A percentile compares a stretch with the other conserved stretches of the same genome.
These are phyloP conservation scores for Coniochaeta prunicola DNA, from an alignment of 2,329 filamentous ascomycete genomes.

Conservation along the genomic window DNA sequence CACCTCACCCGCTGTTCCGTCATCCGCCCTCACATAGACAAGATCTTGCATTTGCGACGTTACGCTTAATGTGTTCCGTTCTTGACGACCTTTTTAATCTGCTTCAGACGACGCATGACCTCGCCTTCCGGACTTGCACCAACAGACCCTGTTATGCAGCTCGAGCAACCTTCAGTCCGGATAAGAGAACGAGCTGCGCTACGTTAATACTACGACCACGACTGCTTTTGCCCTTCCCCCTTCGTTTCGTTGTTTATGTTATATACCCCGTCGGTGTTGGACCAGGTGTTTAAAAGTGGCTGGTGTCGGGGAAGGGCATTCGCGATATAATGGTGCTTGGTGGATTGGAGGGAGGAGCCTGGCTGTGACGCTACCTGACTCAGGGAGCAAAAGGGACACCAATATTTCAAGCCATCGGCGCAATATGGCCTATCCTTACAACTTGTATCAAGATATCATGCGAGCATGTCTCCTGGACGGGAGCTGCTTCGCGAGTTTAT, in stretches of 20 bases:
- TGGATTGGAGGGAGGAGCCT: not conserved
- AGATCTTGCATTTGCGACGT: slow-evolving; percentile 22
- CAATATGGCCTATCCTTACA: slow-evolving; percentile 4
- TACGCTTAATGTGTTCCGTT: slow-evolving; percentile 25
- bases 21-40: slow-evolving; percentile 19
- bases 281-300: slow-evolving; percentile 20
- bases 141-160: not conserved
- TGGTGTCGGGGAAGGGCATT: slow-evolving; percentile 20
- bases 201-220: slow-evolving; percentile 17
- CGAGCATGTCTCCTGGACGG: slow-evolving; percentile 5
- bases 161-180: not conserved
- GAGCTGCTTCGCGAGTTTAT: not conserved
- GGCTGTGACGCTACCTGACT: not conserved
- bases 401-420: slow-evolving; percentile 4
- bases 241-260: slow-evolving; percentile 28
- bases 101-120: slow-evolving; percentile 10
- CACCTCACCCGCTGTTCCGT: not conserved
- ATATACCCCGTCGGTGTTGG: slow-evolving; percentile 30
- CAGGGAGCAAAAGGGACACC: slow-evolving; percentile 4
- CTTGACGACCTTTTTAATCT: slow-evolving; percentile 21
- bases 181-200: not conserved
- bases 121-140: slow-evolving; percentile 13
- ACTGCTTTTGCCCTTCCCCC: slow-evolving; percentile 19
- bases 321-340: slow-evolving; percentile 14
- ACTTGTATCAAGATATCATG: slow-evolving; percentile 12